These are phyloP conservation scores for Sclerotinia borealis DNA, from an alignment of 2,329 filamentous ascomycete species.

Conservation along the genomic window DNA sequence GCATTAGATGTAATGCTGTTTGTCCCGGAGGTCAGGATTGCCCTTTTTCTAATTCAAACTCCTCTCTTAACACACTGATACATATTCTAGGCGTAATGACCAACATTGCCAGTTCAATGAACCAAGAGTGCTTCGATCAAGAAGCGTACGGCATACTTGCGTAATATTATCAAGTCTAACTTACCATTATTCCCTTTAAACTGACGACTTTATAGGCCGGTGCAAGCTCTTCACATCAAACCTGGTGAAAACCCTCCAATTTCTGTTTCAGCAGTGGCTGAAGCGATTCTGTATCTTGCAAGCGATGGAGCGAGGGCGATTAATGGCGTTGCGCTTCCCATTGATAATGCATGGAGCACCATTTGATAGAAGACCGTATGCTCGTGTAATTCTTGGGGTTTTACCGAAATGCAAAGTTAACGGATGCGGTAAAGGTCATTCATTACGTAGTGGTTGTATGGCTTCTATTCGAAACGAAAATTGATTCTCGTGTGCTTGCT, in stretches of 20 bases:
- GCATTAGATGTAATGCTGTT: slow-evolving; percentile 42
- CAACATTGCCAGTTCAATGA: background rate
- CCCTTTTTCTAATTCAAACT: background rate
- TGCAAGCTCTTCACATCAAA: slow-evolving; percentile 31
- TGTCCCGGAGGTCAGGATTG: slow-evolving; percentile 34
- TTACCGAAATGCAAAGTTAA: background rate
- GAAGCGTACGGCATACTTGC: background rate
- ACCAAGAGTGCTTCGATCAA: background rate
- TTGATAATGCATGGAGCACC: slow-evolving; percentile 35
- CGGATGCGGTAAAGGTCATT: background rate
- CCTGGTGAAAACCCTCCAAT: slow-evolving; percentile 23
- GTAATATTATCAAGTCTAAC: background rate
- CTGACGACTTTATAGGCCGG: slow-evolving; percentile 20
- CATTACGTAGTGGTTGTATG: background rate
- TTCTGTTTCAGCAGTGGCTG: slow-evolving; percentile 33
- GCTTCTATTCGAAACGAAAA: background rate
- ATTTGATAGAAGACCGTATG: slow-evolving; percentile 22
- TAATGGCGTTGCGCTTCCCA: slow-evolving; percentile 34
- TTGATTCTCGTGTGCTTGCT: background rate
- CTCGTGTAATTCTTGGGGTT: background rate
- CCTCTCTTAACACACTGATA: background rate
- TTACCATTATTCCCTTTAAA: too few relatives aligned
- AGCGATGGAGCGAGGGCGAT: slow-evolving; percentile 33
- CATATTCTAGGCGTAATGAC: background rate
- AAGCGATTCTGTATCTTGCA: slow-evolving; percentile 35